These are phyloP conservation scores for Penicillium turbatum DNA, from an alignment of 495 filamentous ascomycete species.

Conservation along the genomic window DNA sequence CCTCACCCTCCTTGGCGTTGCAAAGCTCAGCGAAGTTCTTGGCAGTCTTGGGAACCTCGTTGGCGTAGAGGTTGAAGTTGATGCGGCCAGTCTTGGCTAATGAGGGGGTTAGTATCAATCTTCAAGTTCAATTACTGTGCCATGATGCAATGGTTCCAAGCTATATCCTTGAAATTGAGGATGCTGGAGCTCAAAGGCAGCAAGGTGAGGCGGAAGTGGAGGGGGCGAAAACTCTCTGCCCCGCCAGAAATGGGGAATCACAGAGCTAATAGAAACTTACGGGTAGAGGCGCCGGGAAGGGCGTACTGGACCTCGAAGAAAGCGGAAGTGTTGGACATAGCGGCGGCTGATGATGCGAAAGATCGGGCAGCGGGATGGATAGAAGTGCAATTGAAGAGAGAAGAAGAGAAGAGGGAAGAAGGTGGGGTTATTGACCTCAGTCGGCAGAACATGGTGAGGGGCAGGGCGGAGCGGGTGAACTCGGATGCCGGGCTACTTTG, in stretches of 20 bases:
- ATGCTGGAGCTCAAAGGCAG: neutral
- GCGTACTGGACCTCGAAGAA: conserved; percentile 63
- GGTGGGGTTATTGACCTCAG: conserved; percentile 48
- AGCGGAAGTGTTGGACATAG: conserved; percentile 59
- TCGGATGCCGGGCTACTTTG: conserved; percentile 24
- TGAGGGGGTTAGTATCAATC: conserved; percentile 16
- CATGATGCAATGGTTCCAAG: neutral
- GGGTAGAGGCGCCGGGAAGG: conserved; percentile 53
- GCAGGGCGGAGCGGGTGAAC: conserved; percentile 37
- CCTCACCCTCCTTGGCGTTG: conserved; percentile 82
- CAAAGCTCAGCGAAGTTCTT: conserved; percentile 96
- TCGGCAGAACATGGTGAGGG: conserved; percentile 51
- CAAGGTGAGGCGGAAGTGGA: conserved; percentile 1
- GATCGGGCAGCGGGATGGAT: conserved; percentile 44
- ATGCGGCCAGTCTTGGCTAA: conserved; percentile 74
- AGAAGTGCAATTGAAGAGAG: conserved; percentile 43
- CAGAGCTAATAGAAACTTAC: conserved; percentile 46
- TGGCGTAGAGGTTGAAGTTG: conserved; percentile 86
- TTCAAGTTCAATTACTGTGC: neutral
- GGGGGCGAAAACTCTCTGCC: conserved; percentile 15
- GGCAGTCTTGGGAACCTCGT: conserved; percentile 85
- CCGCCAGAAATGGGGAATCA: conserved; percentile 9
- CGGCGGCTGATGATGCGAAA: conserved; percentile 57
- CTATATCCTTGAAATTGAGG: neutral
- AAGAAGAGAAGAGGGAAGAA: conserved; percentile 45